Conservation (phyloP, 345 rosid genomes). For the Gossypium herbaceum region DNA sequence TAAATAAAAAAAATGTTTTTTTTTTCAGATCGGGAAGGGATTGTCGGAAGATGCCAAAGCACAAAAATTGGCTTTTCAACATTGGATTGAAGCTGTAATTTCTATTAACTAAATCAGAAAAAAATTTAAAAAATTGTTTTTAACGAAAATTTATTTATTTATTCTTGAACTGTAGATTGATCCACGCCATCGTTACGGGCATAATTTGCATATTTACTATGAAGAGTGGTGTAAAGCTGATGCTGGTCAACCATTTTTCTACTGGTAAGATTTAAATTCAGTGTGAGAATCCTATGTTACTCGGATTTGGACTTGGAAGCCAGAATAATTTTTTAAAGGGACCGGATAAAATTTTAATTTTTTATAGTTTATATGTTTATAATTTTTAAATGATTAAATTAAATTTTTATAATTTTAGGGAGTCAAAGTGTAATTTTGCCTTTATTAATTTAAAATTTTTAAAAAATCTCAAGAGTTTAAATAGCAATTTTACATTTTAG, state of each 20-base stretch:
- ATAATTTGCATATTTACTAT: slow-evolving; percentile 66
- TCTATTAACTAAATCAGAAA: background rate
- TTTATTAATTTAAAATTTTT: too few relatives aligned
- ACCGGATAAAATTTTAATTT: too few relatives aligned
- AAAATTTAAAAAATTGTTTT: background rate
- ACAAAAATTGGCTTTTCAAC: slow-evolving; percentile 84
- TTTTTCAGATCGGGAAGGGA: slow-evolving; percentile 69
- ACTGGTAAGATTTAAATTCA: slow-evolving; percentile 47
- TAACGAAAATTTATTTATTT: background rate
- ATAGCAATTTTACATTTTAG: too few relatives aligned
- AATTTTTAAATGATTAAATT: too few relatives aligned
- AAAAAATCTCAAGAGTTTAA: too few relatives aligned
- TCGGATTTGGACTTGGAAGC: background rate
- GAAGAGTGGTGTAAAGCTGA: slow-evolving; percentile 69
- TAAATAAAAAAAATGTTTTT: background rate
- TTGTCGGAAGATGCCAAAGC: slow-evolving; percentile 61
- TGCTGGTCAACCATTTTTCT: slow-evolving; percentile 88
- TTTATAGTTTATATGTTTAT: too few relatives aligned
- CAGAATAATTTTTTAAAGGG: too few relatives aligned
- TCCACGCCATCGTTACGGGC: slow-evolving; percentile 92
- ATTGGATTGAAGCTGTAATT: slow-evolving; percentile 57
- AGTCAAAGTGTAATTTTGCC: too few relatives aligned
- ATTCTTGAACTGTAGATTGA: slow-evolving; percentile 51
- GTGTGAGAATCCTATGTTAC: background rate
- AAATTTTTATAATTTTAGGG: too few relatives aligned